Conservation (phyloP, 345 rosid genomes). For the Murraya paniculata region DNA sequence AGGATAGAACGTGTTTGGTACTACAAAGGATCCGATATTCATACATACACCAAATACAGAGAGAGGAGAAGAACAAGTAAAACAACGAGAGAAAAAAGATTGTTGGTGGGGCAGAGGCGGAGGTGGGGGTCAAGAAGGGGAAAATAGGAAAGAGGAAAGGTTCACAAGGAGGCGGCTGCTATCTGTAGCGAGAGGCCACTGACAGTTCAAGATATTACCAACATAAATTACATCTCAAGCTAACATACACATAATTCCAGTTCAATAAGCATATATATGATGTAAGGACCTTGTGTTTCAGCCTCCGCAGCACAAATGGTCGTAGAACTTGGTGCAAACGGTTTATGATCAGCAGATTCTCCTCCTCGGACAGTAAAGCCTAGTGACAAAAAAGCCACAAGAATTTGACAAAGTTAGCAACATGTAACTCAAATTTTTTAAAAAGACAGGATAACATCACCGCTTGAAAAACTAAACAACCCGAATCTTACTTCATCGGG, state of each 20-base stretch:
- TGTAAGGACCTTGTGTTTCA: constrained; percentile 81
- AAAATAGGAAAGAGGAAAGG: not conserved
- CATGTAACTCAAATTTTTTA: not conserved
- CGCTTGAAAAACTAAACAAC: constrained; percentile 15
- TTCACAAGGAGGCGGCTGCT: not conserved
- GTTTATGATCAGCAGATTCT: constrained; percentile 82
- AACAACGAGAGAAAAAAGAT: not conserved
- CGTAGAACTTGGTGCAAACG: constrained; percentile 97
- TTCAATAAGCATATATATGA: constrained; percentile 1
- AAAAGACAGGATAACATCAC: not conserved
- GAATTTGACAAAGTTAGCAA: constrained; percentile 1
- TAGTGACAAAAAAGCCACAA: constrained; percentile 21
- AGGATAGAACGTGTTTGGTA: not conserved
- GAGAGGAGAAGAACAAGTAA: not conserved
- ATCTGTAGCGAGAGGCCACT: not conserved
- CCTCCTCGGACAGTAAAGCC: constrained; percentile 94
- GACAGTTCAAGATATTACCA: not conserved
- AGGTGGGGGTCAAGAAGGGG: not conserved
- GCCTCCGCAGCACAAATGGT: constrained; percentile 88
- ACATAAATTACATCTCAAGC: not conserved
- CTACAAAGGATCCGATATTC: not conserved
- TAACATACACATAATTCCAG: constrained; percentile 6
- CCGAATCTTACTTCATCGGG: constrained; percentile 65
- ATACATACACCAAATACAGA: not conserved
- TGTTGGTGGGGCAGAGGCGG: not conserved